A percentile compares a stretch with the other conserved stretches of the same genome.
phyloP scores from a whole-genome alignment of 345 rosid genomes.

The Crucihimalaya himalaica region DNA sequence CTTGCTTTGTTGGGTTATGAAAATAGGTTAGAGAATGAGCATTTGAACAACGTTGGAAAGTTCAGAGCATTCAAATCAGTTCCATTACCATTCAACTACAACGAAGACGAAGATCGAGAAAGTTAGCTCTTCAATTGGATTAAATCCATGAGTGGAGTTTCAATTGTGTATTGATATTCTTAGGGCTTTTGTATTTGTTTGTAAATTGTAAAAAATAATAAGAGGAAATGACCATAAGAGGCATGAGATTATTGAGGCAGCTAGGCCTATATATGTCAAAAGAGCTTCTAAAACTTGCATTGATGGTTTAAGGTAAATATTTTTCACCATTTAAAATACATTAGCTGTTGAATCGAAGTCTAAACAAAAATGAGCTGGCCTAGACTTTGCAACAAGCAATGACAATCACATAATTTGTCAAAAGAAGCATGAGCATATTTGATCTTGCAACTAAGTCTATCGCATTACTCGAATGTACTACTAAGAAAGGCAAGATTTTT shows the following conservation, averaged over 20 bases:
- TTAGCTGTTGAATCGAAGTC: no score
- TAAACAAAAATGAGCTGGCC: no score
- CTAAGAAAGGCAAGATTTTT: no score
- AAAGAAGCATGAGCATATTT: no score
- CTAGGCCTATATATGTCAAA: neutral
- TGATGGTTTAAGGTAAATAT: no score
- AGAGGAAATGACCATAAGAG: neutral
- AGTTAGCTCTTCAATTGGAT: slow-evolving; percentile 22
- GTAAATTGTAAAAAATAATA: neutral
- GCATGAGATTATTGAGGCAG: neutral
- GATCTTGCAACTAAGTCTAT: no score
- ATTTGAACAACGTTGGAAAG: slow-evolving; percentile 69
- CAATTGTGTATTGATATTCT: neutral
- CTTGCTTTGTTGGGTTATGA: neutral
- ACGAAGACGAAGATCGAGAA: slow-evolving; percentile 54
- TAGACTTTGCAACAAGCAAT: no score
- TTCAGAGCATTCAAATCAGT: slow-evolving; percentile 75
- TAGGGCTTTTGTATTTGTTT: neutral
- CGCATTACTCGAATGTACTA: no score
- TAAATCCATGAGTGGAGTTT: neutral
- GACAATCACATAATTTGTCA: no score
- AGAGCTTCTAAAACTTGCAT: no score
- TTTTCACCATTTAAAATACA: no score
- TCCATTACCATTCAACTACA: slow-evolving; percentile 68
- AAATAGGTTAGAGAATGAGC: slow-evolving; percentile 69